A percentile compares a stretch with the other conserved stretches of the same genome.
Evolutionary conservation across 805 yeast genomes (phyloP).

Genomic region (Candida sonorensis): DNA sequence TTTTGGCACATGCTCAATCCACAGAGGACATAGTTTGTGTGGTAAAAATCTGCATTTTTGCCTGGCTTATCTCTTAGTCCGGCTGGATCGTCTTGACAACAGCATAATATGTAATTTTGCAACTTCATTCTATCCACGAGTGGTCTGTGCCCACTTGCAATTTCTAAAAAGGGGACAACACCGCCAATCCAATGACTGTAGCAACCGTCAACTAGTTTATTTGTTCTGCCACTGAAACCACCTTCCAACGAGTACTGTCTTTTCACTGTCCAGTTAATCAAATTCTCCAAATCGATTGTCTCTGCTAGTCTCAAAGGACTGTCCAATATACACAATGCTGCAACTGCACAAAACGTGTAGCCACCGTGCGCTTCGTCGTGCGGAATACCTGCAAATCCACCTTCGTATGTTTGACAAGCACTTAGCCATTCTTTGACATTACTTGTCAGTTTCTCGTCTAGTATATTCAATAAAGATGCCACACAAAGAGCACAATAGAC

Average conservation of each 20-base stretch:
- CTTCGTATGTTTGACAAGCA: slow-evolving; percentile 84
- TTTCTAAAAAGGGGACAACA: slow-evolving; percentile 54
- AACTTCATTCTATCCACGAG: slow-evolving; percentile 51
- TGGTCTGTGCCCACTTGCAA: slow-evolving; percentile 28
- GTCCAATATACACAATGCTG: slow-evolving; percentile 44
- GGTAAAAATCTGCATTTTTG: slow-evolving; percentile 75
- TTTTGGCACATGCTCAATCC: slow-evolving; percentile 66
- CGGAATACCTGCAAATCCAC: slow-evolving; percentile 88
- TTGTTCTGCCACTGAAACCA: slow-evolving; percentile 85
- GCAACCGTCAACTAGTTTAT: slow-evolving; percentile 93
- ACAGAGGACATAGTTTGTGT: slow-evolving; percentile 74
- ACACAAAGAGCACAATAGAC: slow-evolving; percentile 79
- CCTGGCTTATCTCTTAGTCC: slow-evolving; percentile 92
- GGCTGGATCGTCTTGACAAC: slow-evolving; percentile 55
- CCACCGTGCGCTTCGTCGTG: slow-evolving; percentile 96
- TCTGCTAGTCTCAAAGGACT: slow-evolving; percentile 29
- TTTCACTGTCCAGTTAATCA: slow-evolving; percentile 60
- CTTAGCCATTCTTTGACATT: slow-evolving; percentile 55
- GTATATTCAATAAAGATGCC: slow-evolving; percentile 57
- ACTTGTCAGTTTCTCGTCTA: slow-evolving; percentile 51
- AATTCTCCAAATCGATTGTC: slow-evolving; percentile 34
- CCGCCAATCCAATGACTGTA: slow-evolving; percentile 96
- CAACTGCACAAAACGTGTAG: slow-evolving; percentile 86
- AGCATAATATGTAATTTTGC: slow-evolving; percentile 58
- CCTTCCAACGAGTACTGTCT: slow-evolving; percentile 75